Evolutionary conservation across 2,329 filamentous ascomycete species (phyloP).

Genomic region (Fusarium sp.): DNA sequence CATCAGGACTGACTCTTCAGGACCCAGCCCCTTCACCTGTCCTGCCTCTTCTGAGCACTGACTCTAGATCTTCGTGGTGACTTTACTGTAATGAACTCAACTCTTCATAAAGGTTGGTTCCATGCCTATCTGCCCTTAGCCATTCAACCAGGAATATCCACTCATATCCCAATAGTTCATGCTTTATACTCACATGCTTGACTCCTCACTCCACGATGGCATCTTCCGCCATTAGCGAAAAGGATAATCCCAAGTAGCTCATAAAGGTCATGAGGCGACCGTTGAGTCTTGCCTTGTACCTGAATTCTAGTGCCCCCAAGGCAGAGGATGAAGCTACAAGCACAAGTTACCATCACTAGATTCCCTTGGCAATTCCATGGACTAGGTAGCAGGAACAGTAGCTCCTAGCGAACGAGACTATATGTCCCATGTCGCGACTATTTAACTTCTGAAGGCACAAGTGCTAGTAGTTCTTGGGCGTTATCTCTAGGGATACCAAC

Average conservation of each 20-base stretch:
- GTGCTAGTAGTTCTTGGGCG: not conserved
- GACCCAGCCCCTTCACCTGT: not conserved
- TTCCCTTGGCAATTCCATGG: not conserved
- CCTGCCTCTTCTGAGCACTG: not conserved
- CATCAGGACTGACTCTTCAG: not conserved
- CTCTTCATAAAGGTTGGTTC: not conserved
- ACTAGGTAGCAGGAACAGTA: not conserved
- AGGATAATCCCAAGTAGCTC: not conserved
- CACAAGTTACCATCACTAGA: not conserved
- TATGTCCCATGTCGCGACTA: not conserved
- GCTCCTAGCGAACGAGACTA: not conserved
- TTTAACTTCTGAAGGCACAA: not conserved
- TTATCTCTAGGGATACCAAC: not conserved
- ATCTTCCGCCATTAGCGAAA: not conserved
- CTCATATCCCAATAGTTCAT: not conserved
- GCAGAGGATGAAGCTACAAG: not conserved
- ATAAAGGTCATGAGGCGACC: not conserved
- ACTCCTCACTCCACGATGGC: not conserved
- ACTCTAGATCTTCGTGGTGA: not conserved
- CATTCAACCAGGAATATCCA: not conserved
- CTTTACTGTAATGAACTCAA: not conserved
- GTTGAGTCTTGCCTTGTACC: slow-evolving; percentile 2
- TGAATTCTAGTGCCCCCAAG: not conserved
- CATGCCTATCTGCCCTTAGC: not conserved
- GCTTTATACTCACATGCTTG: not conserved